These are phyloP conservation scores for Exophiala lecanii-corni DNA, from an alignment of 2,329 filamentous ascomycete genomes.

Conservation along the genomic window DNA sequence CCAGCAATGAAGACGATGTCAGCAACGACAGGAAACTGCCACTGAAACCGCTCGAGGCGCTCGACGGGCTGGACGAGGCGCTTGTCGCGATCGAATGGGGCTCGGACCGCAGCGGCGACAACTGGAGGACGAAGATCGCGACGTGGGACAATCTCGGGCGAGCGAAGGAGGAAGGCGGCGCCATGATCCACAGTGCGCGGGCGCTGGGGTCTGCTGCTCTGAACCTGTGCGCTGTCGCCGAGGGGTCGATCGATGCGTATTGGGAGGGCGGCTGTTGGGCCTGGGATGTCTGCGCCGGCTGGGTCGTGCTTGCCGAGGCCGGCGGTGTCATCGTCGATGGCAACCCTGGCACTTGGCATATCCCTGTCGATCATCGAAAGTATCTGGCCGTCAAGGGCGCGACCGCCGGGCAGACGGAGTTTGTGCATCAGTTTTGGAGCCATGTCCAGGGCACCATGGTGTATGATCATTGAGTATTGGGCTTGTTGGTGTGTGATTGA, in stretches of 20 bases:
- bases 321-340: slow-evolving; percentile 57
- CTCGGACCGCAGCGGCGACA: slow-evolving; percentile 51
- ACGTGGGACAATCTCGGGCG: slow-evolving; percentile 49
- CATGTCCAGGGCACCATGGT: slow-evolving; percentile 36
- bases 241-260: slow-evolving; percentile 55
- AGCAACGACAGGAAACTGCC: slow-evolving; percentile 36
- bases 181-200: slow-evolving; percentile 58
- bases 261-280: slow-evolving; percentile 64
- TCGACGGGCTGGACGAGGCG: slow-evolving; percentile 47
- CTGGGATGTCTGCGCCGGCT: slow-evolving; percentile 62
- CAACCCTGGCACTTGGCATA: slow-evolving; percentile 49
- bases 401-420: slow-evolving; percentile 32
- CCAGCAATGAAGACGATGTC: slow-evolving; percentile 1
- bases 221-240: slow-evolving; percentile 57
- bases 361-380: slow-evolving; percentile 52
- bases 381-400: slow-evolving; percentile 43
- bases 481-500: neutral
- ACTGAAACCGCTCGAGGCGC: slow-evolving; percentile 41
- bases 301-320: slow-evolving; percentile 57
- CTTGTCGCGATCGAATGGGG: slow-evolving; percentile 60
- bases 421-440: slow-evolving; percentile 41
- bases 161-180: slow-evolving; percentile 51
- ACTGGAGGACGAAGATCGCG: slow-evolving; percentile 53
- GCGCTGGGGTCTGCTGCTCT: slow-evolving; percentile 56
- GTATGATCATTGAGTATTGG: slow-evolving; percentile 28